A percentile compares a stretch with the other conserved stretches of the same genome.
phyloP scores from a whole-genome alignment of 2,329 filamentous ascomycete species.

The Chrysoporthe deuterocubensis region DNA sequence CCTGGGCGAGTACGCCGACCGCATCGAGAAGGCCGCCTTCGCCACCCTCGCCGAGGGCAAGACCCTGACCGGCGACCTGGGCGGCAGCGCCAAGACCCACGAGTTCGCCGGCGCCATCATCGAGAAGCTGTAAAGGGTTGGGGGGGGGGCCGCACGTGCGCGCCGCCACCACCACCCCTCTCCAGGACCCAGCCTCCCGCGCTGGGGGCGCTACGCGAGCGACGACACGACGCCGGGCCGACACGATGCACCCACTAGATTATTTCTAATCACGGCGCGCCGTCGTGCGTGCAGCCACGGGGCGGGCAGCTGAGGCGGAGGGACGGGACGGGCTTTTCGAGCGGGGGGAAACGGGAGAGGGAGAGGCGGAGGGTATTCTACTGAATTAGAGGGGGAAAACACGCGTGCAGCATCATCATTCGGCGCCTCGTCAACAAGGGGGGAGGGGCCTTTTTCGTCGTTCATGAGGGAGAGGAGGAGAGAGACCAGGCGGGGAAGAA shows the following conservation, averaged over 20 bases:
- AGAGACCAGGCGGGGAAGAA: constrained; percentile 4
- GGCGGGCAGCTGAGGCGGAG: neutral
- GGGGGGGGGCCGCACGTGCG: too few relatives aligned
- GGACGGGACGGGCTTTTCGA: neutral
- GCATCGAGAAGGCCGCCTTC: constrained; percentile 95
- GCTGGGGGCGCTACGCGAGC: neutral
- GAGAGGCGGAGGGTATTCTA: neutral
- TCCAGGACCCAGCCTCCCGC: too few relatives aligned
- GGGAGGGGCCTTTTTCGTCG: neutral
- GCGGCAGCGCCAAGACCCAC: constrained; percentile 92
- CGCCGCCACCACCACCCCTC: too few relatives aligned
- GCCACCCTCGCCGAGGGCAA: constrained; percentile 95
- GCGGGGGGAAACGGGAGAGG: neutral
- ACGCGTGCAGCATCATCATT: constrained; percentile 10
- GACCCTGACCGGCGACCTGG: constrained; percentile 92
- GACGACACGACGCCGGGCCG: neutral
- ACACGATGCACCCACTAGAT: neutral
- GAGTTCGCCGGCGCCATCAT: constrained; percentile 96
- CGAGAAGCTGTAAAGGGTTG: constrained; percentile 57
- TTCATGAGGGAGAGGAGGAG: neutral
- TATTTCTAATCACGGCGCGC: neutral
- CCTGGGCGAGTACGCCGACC: constrained; percentile 78
- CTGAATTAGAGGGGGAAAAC: constrained; percentile 10
- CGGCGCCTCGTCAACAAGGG: constrained; percentile 10
- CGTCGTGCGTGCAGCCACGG: neutral